A percentile compares a stretch with the other conserved stretches of the same genome.
Evolutionary conservation across 306 rosid genomes (phyloP).

Genomic region (Pterocarpus santalinus): DNA sequence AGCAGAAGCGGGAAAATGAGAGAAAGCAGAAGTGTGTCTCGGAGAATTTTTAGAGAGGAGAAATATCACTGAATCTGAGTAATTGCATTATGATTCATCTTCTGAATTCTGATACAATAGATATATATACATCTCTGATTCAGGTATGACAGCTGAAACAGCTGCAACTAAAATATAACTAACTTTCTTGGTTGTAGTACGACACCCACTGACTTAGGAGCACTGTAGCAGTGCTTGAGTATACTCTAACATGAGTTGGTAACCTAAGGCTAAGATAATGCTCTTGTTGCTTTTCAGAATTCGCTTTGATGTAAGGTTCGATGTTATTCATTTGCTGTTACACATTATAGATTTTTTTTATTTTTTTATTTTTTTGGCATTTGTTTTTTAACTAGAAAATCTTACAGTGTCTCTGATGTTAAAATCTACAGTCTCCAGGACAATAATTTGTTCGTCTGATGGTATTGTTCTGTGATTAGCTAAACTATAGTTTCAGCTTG

Average conservation of each 20-base stretch:
- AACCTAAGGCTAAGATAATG: slow-evolving; percentile 6
- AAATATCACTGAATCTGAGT: background rate
- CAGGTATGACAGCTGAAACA: background rate
- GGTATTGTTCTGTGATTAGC: too few relatives aligned
- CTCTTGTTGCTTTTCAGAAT: slow-evolving; percentile 14
- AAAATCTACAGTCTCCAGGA: slow-evolving; percentile 63
- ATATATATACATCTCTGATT: background rate
- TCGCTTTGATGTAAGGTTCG: slow-evolving; percentile 17
- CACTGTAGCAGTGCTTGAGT: background rate
- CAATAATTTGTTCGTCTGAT: slow-evolving; percentile 59
- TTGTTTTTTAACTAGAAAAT: slow-evolving; percentile 30
- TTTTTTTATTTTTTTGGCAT: background rate
- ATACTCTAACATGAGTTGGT: background rate
- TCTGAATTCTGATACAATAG: too few relatives aligned
- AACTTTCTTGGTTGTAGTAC: background rate
- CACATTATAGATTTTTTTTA: background rate
- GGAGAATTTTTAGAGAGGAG: background rate
- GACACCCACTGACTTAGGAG: background rate
- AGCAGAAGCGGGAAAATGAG: background rate
- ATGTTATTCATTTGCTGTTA: slow-evolving; percentile 20
- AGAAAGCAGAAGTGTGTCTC: background rate
- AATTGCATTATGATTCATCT: background rate
- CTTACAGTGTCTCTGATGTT: slow-evolving; percentile 8
- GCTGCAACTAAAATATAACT: background rate
- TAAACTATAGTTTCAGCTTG: too few relatives aligned